Evolutionary conservation across 768 basidiomycete genomes (phyloP).

Genomic region (Rhizopogon roseolus): DNA sequence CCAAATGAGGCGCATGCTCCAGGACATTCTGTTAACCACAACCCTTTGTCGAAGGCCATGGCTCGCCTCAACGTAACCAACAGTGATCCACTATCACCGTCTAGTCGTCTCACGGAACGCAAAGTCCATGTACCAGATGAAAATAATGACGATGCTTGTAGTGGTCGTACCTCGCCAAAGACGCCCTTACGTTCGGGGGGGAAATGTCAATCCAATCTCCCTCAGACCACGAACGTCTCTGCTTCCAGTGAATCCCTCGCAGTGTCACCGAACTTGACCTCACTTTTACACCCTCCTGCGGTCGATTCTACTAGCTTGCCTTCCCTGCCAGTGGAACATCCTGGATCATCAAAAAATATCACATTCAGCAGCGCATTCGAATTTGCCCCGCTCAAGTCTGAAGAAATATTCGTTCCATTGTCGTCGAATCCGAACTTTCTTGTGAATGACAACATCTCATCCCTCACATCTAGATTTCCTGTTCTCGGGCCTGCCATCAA

Average conservation of each 20-base stretch:
- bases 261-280: not conserved
- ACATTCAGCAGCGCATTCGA: too few species aligned
- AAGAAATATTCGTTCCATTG: too few species aligned
- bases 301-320: not conserved
- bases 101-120: not conserved
- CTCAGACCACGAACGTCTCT: not conserved
- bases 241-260: not conserved
- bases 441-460: not conserved
- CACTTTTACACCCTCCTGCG: not conserved
- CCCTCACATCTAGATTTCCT: not conserved
- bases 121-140: not conserved
- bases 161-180: too few species aligned
- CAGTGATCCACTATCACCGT: not conserved
- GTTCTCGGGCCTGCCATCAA: not conserved
- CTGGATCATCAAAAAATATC: not conserved
- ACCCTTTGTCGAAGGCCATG: not conserved
- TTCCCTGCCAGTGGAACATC: not conserved
- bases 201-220: not conserved
- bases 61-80: not conserved
- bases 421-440: not conserved
- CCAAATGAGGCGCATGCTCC: not conserved
- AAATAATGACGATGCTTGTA: not conserved
- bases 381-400: not conserved
- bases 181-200: too few species aligned
- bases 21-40: not conserved